Conservation (phyloP, 768 basidiomycete species). For the Phanerochaete sordida region DNA sequence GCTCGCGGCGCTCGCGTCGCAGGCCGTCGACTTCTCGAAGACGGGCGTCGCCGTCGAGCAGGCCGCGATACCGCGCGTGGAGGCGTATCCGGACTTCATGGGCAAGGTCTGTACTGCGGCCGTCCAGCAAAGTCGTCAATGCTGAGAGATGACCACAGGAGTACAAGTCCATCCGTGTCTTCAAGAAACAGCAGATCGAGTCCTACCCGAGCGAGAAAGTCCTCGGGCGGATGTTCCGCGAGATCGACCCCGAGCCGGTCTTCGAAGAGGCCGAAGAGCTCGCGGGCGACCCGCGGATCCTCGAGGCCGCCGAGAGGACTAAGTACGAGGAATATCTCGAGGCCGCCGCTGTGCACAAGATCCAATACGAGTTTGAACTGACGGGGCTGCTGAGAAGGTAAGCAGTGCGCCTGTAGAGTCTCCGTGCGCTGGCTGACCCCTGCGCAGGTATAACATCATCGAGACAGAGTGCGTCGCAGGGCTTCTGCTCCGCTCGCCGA, state of each 20-base stretch:
- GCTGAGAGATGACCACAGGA: neutral
- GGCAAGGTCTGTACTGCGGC: slow-evolving; percentile 2
- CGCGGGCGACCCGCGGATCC: neutral
- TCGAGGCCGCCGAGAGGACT: neutral
- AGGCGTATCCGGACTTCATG: slow-evolving; percentile 13
- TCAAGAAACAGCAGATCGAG: slow-evolving; percentile 6
- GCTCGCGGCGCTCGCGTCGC: slow-evolving; percentile 4
- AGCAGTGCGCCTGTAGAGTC: neutral
- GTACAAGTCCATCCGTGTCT: slow-evolving; percentile 7
- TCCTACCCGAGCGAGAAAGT: slow-evolving; percentile 8
- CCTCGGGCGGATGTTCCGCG: slow-evolving; percentile 8
- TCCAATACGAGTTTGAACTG: slow-evolving; percentile 9
- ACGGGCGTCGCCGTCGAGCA: slow-evolving; percentile 2
- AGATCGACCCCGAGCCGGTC: slow-evolving; percentile 8
- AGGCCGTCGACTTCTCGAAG: slow-evolving; percentile 14
- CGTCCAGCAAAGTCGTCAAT: neutral
- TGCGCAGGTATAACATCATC: slow-evolving; percentile 4
- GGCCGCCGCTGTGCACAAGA: slow-evolving; percentile 2
- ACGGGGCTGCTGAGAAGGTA: slow-evolving; percentile 8
- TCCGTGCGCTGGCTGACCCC: too few relatives aligned
- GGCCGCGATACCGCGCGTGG: neutral
- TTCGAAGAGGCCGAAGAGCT: neutral
- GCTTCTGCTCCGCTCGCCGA: slow-evolving; percentile 7
- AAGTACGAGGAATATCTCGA: neutral
- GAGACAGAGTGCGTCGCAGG: slow-evolving; percentile 11